Evolutionary conservation across 2,329 filamentous ascomycete genomes (phyloP).

Genomic region (Xylaria sp.): DNA sequence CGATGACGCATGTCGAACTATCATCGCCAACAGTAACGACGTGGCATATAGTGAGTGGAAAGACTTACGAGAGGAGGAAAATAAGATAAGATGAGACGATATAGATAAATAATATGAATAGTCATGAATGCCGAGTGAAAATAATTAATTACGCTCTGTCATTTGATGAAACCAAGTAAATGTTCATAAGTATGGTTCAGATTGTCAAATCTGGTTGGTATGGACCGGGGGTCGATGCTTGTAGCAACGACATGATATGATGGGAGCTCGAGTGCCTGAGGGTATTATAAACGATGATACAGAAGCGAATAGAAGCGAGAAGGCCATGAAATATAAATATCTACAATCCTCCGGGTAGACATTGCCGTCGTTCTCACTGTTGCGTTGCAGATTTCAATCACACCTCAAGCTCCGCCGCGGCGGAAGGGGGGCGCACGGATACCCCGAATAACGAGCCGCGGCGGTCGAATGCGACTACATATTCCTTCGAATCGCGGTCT

Average conservation of each 20-base stretch:
- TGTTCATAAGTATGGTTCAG: neutral
- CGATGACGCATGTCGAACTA: neutral
- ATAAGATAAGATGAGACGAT: neutral
- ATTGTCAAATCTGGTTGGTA: neutral
- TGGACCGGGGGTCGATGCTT: neutral
- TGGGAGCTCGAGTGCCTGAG: neutral
- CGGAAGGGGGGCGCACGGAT: constrained; percentile 14
- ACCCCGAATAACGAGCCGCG: constrained; percentile 11
- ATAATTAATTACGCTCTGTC: neutral
- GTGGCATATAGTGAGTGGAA: neutral
- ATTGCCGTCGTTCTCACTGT: neutral
- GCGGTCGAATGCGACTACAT: constrained; percentile 28
- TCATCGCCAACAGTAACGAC: neutral
- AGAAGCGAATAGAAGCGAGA: neutral
- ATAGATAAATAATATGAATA: neutral
- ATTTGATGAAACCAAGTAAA: neutral
- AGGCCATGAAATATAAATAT: neutral
- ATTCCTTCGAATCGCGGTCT: neutral
- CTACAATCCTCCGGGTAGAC: neutral
- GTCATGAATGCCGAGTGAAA: neutral
- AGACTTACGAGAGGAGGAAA: neutral
- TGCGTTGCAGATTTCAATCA: neutral
- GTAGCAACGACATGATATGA: neutral
- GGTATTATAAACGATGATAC: neutral
- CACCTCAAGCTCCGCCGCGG: constrained; percentile 23